These are phyloP conservation scores for Ceratobasidium sp. DNA, from an alignment of 1,284 basidiomycete genomes.

Conservation along the genomic window DNA sequence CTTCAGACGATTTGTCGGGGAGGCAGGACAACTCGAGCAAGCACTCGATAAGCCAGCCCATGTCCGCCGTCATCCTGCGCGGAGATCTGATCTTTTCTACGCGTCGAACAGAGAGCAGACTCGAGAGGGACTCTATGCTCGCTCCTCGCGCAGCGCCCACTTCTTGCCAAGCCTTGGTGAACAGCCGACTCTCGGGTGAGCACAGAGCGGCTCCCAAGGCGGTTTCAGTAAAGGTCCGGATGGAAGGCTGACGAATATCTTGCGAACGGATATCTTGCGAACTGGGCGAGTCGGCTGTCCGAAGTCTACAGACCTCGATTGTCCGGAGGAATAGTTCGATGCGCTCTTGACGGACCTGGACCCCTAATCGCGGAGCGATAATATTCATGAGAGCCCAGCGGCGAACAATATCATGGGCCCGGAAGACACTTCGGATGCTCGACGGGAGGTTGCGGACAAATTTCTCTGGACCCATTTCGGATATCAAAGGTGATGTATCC, in stretches of 20 bases:
- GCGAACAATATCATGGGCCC: constrained; percentile 72
- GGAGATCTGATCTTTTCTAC: constrained; percentile 52
- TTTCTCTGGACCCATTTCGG: constrained; percentile 66
- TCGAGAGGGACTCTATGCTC: constrained; percentile 63
- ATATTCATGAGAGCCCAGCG: constrained; percentile 76
- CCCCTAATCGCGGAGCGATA: constrained; percentile 64
- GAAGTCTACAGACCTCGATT: constrained; percentile 70
- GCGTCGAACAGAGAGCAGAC: constrained; percentile 61
- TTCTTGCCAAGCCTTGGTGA: constrained; percentile 72
- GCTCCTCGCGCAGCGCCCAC: constrained; percentile 65
- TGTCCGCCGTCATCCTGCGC: constrained; percentile 69
- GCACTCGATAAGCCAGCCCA: constrained; percentile 79
- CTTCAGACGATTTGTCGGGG: constrained; percentile 59
- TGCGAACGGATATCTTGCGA: constrained; percentile 8
- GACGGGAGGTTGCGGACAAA: constrained; percentile 72
- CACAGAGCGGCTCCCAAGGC: constrained; percentile 71
- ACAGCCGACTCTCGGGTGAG: constrained; percentile 73
- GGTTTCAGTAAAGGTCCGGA: constrained; percentile 77
- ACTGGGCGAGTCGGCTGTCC: constrained; percentile 55
- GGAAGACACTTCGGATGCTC: constrained; percentile 70
- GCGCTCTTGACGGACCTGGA: constrained; percentile 66
- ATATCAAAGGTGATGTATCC: constrained; percentile 69
- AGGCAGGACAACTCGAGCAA: constrained; percentile 75
- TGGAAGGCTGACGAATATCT: constrained; percentile 59
- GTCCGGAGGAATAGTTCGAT: constrained; percentile 72